A percentile compares a stretch with the other conserved stretches of the same genome.
Evolutionary conservation across 768 basidiomycete species (phyloP).

Genomic region (Leccinum disarticulatum): DNA sequence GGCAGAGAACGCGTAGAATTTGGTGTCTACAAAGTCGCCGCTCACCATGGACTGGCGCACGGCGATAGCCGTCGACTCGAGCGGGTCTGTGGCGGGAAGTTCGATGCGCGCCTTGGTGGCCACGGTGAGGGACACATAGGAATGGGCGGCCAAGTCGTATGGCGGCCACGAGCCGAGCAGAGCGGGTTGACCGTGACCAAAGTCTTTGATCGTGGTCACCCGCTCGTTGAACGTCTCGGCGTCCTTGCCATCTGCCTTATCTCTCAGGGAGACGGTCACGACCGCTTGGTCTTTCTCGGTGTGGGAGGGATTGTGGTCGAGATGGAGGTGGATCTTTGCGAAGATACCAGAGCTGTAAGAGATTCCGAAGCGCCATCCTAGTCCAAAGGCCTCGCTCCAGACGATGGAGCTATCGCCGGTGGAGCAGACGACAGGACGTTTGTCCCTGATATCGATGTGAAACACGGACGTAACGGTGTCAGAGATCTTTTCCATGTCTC

Average conservation of each 20-base stretch:
- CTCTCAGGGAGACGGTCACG: slow-evolving; percentile 13
- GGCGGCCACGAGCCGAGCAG: slow-evolving; percentile 26
- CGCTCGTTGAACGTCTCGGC: slow-evolving; percentile 12
- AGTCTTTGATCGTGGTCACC: slow-evolving; percentile 20
- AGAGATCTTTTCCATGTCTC: slow-evolving; percentile 24
- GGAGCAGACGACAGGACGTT: slow-evolving; percentile 17
- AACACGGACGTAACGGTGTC: slow-evolving; percentile 27
- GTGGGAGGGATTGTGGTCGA: slow-evolving; percentile 28
- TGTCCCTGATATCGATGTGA: slow-evolving; percentile 24
- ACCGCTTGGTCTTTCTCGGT: slow-evolving; percentile 21
- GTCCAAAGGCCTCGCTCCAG: slow-evolving; percentile 29
- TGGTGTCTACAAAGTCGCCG: slow-evolving; percentile 31
- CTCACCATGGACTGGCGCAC: slow-evolving; percentile 24
- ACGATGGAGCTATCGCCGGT: slow-evolving; percentile 3
- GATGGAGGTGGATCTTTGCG: slow-evolving; percentile 23
- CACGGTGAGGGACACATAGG: slow-evolving; percentile 25
- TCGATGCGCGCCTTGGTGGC: slow-evolving; percentile 17
- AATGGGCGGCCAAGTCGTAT: slow-evolving; percentile 9
- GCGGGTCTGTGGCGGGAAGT: slow-evolving; percentile 11
- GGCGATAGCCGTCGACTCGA: slow-evolving; percentile 16
- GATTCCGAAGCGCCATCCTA: slow-evolving; percentile 31
- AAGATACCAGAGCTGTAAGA: slow-evolving; percentile 25
- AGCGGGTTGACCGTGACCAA: slow-evolving; percentile 27
- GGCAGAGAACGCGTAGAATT: slow-evolving; percentile 29
- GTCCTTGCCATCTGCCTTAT: not conserved